phyloP scores from a whole-genome alignment of 805 yeast genomes.

The Cyberlindnera petersonii region DNA sequence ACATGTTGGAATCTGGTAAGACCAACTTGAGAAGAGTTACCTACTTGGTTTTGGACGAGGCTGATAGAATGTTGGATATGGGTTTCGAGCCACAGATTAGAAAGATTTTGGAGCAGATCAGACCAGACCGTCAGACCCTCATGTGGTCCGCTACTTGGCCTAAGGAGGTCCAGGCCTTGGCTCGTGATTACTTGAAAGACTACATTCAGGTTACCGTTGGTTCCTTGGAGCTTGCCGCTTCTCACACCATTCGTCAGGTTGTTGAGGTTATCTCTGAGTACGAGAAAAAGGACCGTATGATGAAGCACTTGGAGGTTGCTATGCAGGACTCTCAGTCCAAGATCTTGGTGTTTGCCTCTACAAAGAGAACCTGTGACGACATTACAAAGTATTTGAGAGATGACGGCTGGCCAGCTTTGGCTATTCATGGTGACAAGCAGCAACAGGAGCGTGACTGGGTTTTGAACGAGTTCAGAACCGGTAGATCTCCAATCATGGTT shows the following conservation, averaged over 20 bases:
- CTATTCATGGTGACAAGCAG: slow-evolving; percentile 97
- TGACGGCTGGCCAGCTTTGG: slow-evolving; percentile 98
- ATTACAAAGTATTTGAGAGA: slow-evolving; percentile 85
- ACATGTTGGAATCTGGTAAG: slow-evolving; percentile 92
- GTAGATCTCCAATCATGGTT: slow-evolving; percentile 94
- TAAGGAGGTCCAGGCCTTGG: slow-evolving; percentile 90
- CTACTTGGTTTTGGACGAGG: slow-evolving; percentile 96
- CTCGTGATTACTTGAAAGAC: slow-evolving; percentile 85
- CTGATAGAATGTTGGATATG: slow-evolving; percentile 99
- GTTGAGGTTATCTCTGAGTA: slow-evolving; percentile 89
- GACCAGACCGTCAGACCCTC: slow-evolving; percentile 98
- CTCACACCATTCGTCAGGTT: slow-evolving; percentile 90
- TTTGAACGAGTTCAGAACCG: slow-evolving; percentile 83
- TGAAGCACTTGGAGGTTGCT: slow-evolving; percentile 78
- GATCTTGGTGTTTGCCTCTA: slow-evolving; percentile 87
- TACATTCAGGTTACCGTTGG: slow-evolving; percentile 97
- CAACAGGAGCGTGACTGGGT: slow-evolving; percentile 99
- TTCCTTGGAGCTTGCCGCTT: slow-evolving; percentile 92
- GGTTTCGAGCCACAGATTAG: slow-evolving; percentile 99
- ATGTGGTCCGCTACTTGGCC: slow-evolving; percentile 99
- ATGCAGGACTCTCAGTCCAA: slow-evolving; percentile 69
- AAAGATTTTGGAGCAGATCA: slow-evolving; percentile 94
- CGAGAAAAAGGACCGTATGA: slow-evolving; percentile 90
- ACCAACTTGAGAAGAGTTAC: slow-evolving; percentile 96
- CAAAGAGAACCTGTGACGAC: slow-evolving; percentile 97